Evolutionary conservation across 2,329 filamentous ascomycete genomes (phyloP), one percentile per base, ranked within the genome.

Genomic region (Colletotrichum acutatum): DNA sequence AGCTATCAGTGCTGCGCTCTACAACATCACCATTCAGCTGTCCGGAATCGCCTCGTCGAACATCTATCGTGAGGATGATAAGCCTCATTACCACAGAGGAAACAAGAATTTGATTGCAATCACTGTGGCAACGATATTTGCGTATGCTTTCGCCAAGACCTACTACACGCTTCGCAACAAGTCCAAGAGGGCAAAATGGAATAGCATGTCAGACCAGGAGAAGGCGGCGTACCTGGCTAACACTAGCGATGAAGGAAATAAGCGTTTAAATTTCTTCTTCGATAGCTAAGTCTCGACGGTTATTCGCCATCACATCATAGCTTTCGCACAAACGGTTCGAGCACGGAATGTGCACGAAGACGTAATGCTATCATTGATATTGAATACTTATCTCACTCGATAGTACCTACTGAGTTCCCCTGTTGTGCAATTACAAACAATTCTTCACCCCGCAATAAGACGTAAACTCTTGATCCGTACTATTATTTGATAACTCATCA

Each of bases 1-100:
- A 3, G 90, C 91, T 0, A 89, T 93, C 12, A 88, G 88, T 0
- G 86, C 87, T 0, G 90, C 90, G 0, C 74, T 91, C 9, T 92
- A 92, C 81, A 92, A 92, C 77, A 88, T 88, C 84, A 82, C 81
- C 22, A 84, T 87, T 0, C 86, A 88, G 70, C 28, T 66, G 16
- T 0, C 49, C 4, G 42, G 42, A 49, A 49, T 49, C 16, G 42
- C 42, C 12, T 49, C 42, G 16, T 49, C 42, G 2, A 49, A 81
- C 76, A 79, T 82, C 34, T 82, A 83, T 66, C 78, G 76, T 4
- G 71, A 74, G 4, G 79, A 85, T 22, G 88, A 90, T 70, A 82
- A 82, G 9, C 88, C 87, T 0, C 77, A 84, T 19, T 90, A 86
- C 75, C 80, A 81, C 28, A 77, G 72, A 0, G 84, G 84, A 32